Evolutionary conservation across 2,329 filamentous ascomycete species (phyloP), one percentile per base, ranked within the genome.

Genomic region (Alternaria triticimaculans): DNA sequence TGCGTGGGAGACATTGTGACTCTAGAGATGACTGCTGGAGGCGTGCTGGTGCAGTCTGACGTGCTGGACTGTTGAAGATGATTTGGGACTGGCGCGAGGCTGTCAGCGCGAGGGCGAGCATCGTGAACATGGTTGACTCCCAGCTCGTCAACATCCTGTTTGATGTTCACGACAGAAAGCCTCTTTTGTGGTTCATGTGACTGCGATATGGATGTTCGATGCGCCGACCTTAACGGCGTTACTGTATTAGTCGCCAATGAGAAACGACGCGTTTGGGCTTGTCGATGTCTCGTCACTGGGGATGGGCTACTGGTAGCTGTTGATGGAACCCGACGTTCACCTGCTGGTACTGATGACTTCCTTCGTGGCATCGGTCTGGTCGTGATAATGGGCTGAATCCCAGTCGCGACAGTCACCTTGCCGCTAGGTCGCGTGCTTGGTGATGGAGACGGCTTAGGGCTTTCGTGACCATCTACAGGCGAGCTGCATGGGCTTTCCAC

Each of bases 61-160:
- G 72, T 71, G 30, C 45, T 57, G 15, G 64, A 54, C 48, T 63
- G 61, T 49, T 74, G 65, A 9, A 77, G 68, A 60, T 76, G 73
- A 60, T 67, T 65, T 26, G 71, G 70, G 11, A 75, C 62, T 6
- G 70, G 69, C 2, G 67, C 71, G 20, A 76, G 58, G 44, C 72
- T 75, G 26, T 70, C 65, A 58, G 60, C 63, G 12, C 67, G 62
- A 7, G 58, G 56, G 23, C 55, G 65, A 41, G 37, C 18, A 15
- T 66, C 60, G 26, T 60, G 30, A 6, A 64, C n/a, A 11, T 33
- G 7, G 21, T 41, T 25, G 2, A 63, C 55, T 21, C 66, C 51
- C 6, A 50, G 15, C 14, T 67, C 60, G 5, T 69, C 43, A 5
- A 26, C 14, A 4, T 65, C 59, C 14, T 68, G 60, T 11, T 68